A percentile compares a stretch with the other conserved stretches of the same genome.
Evolutionary conservation across 306 rosid genomes (phyloP).

Genomic region (Senna siamea): DNA sequence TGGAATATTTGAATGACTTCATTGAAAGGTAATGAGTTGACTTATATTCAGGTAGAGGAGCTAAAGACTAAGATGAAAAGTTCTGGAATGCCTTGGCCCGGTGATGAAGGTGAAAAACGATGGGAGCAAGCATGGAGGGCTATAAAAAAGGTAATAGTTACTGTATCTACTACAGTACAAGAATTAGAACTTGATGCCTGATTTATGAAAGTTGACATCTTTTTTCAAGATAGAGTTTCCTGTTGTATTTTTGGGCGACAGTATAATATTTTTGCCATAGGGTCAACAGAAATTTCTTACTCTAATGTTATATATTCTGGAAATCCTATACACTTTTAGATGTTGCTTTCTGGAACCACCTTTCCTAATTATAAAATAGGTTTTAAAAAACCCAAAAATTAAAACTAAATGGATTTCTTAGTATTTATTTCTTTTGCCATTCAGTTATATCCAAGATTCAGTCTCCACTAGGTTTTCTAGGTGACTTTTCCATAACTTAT

Average conservation of each 20-base stretch:
- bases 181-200: conserved; percentile 11
- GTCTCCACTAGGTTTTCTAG: conserved; percentile 15
- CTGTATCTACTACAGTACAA: conserved; percentile 13
- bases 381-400: conserved; percentile 21
- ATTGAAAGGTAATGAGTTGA: conserved; percentile 35
- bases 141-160: conserved; percentile 74
- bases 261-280: not conserved
- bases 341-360: not conserved
- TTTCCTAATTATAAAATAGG: conserved; percentile 9
- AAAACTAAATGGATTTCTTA: conserved; percentile 16
- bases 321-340: conserved; percentile 6
- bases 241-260: conserved; percentile 23
- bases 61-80: conserved; percentile 77
- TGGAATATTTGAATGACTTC: not conserved
- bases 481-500: not conserved
- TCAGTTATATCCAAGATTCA: conserved; percentile 6
- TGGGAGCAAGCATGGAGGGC: conserved; percentile 98
- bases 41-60: conserved; percentile 75
- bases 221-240: conserved; percentile 1
- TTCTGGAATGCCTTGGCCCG: conserved; percentile 99
- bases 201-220: conserved; percentile 22
- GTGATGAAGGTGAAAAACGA: conserved; percentile 90
- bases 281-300: conserved; percentile 16
- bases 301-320: not conserved
- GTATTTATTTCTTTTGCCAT: conserved; percentile 11